Conservation (phyloP, 169 alveolate genomes). For the Plasmodium gaboni region DNA sequence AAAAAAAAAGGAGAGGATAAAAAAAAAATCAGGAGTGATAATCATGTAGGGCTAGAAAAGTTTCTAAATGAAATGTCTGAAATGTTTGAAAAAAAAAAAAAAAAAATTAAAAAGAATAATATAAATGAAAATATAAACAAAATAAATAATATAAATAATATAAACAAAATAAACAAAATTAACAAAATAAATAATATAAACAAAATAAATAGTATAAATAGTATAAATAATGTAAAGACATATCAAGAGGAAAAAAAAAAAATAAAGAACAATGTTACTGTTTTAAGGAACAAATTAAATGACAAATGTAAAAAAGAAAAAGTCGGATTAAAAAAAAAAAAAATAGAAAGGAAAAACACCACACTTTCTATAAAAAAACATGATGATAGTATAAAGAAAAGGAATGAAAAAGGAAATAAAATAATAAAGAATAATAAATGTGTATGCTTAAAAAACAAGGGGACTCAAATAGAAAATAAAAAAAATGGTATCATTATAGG, state of each 20-base stretch:
- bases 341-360: no score
- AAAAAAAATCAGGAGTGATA: not conserved
- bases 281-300: no score
- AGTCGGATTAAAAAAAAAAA: no score
- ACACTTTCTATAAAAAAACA: no score
- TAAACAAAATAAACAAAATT: not conserved
- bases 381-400: no score
- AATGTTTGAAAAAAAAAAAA: not conserved
- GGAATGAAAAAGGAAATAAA: no score
- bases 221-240: not conserved
- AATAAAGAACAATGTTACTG: not conserved
- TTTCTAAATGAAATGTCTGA: conserved; percentile 1
- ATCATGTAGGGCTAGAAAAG: not conserved
- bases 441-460: no score
- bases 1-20: not conserved
- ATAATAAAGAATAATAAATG: no score
- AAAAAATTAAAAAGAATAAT: not conserved
- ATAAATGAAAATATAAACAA: not conserved
- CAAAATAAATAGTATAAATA: not conserved
- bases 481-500: no score
- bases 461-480: no score
- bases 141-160: not conserved
- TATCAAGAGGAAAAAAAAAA: not conserved
- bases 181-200: not conserved
- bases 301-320: no score